These are phyloP conservation scores for Fusarium miscanthi DNA, from an alignment of 2,329 filamentous ascomycete genomes.

Conservation along the genomic window DNA sequence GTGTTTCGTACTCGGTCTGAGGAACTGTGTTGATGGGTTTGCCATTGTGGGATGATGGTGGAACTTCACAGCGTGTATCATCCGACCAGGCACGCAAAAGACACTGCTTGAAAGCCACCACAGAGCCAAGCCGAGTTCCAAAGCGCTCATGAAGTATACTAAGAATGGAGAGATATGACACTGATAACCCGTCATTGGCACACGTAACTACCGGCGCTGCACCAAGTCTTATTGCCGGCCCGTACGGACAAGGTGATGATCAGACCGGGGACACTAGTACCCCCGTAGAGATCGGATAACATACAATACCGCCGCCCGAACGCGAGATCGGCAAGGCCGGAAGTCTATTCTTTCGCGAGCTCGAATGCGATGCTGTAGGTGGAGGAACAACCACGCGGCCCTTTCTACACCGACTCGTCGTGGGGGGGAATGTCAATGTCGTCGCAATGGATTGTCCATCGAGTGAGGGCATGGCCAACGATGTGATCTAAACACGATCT, in stretches of 20 bases:
- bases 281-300: too few relatives aligned
- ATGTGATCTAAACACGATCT: too few relatives aligned
- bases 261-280: background rate
- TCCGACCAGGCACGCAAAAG: background rate
- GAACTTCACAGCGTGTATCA: background rate
- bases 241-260: background rate
- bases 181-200: background rate
- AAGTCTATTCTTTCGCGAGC: background rate
- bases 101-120: background rate
- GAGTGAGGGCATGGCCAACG: accelerated
- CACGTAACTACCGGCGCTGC: background rate
- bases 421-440: background rate
- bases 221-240: background rate
- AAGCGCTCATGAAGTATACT: too few relatives aligned
- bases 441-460: background rate
- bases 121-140: too few relatives aligned
- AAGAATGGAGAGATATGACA: background rate
- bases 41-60: background rate
- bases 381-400: background rate
- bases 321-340: background rate
- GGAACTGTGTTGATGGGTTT: accelerated
- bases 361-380: background rate
- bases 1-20: background rate
- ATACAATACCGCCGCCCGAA: background rate
- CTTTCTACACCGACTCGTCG: background rate